Conservation (phyloP, 2,329 filamentous ascomycete species). For the Sclerotinia borealis region DNA sequence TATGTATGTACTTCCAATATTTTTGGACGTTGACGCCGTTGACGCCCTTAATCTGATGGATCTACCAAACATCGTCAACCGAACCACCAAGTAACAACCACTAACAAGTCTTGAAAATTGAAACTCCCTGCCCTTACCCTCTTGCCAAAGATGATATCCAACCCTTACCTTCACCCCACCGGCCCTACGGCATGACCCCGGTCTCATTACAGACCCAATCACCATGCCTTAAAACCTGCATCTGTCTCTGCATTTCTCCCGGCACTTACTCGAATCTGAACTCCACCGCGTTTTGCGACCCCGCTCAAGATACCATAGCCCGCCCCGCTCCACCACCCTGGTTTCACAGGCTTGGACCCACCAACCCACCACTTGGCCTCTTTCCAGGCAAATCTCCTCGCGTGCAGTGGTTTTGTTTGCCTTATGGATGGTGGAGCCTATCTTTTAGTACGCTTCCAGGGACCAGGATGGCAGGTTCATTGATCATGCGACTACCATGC, state of each 20-base stretch:
- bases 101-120: background rate
- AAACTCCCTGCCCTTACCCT: constrained; percentile 4
- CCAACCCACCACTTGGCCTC: background rate
- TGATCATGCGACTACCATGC: constrained; percentile 9
- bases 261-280: background rate
- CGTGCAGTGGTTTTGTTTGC: constrained; percentile 3
- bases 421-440: constrained; percentile 2
- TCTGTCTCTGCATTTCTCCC: background rate
- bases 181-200: constrained; percentile 10
- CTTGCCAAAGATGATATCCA: background rate
- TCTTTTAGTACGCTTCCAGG: background rate
- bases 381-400: background rate
- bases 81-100: background rate
- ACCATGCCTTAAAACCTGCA: background rate
- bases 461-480: constrained; percentile 6
- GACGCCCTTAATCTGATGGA: background rate
- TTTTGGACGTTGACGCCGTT: background rate
- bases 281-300: background rate
- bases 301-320: background rate
- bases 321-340: background rate
- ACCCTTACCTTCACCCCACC: background rate
- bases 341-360: background rate
- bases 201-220: constrained; percentile 10
- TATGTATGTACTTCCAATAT: background rate
- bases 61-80: background rate